Base-by-base conservation (phyloP, 768 basidiomycete species). In the Hypholoma fasciculare region DNA sequence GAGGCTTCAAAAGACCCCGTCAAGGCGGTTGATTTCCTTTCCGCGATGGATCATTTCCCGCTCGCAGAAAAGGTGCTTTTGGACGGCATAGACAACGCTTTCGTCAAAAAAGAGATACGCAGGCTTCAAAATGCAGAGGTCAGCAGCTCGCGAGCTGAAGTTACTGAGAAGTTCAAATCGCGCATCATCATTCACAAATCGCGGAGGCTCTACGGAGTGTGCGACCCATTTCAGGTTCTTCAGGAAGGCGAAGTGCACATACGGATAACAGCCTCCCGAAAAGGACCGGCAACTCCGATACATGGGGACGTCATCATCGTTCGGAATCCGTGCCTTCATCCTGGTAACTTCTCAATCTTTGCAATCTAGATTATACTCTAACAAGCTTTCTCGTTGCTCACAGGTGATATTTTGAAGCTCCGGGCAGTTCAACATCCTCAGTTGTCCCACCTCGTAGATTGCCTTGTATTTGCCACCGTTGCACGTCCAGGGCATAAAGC, bases 291-390 rank as follows among this genome's bases (percentile, higher is more conserved):
- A 4, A 86, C 86, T 0, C 76, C 81, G 1, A 83, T 84, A 39
- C 80, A 87, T 59, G 78, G 80, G 0, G 83, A 87, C 61, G 85
- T 88, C 0, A 72, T 88, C 4, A 81, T 88, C 4, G 85, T 87
- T 4, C 74, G 86, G 19, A 89, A 89, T 65, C 87, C 87, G 0
- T 89, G 87, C 61, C 76, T 88, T 46, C 85, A 88, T 69, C 86
- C 87, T 19, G 87, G 85, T 83, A 51, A 4, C 19, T 26, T 1
- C 36, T 19, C 17, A 8, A 8, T 12, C 51, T 34, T 23, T 12
- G 6, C 9, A 16, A 17, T 16, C 20, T 16, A 4, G 54, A 26
- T n/a, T 48, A 19, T 42, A 42, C 40, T 42, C 40, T 16, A 42
- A 42, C 26, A 3, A 37, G 42, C 34, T 27, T 38, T 38, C 30